Evolutionary conservation across 2,329 filamentous ascomycete genomes (phyloP).

Genomic region (Fusarium caatingaense): DNA sequence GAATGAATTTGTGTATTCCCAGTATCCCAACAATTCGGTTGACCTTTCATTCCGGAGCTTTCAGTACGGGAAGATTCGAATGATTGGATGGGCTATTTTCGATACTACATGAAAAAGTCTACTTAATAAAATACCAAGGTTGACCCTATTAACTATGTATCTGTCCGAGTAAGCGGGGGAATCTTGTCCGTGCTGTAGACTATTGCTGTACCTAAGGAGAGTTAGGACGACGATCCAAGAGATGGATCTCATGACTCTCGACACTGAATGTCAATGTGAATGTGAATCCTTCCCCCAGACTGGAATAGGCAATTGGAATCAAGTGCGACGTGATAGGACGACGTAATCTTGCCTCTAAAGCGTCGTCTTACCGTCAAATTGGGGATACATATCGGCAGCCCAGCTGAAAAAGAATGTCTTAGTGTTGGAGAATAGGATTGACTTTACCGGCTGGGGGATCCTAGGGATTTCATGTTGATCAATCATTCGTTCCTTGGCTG

Average conservation of each 20-base stretch:
- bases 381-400: not conserved
- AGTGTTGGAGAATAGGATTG: not conserved
- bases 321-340: conserved; percentile 28
- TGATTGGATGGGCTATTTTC: conserved; percentile 5
- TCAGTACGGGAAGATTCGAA: conserved; percentile 7
- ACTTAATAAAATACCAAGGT: conserved; percentile 1
- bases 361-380: not conserved
- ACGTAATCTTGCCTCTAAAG: conserved; percentile 14
- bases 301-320: conserved; percentile 27
- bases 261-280: not conserved
- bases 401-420: conserved; percentile 15
- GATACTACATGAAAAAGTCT: not conserved
- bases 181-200: not conserved
- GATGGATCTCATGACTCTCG: conserved; percentile 1
- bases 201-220: not conserved
- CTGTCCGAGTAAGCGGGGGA: not conserved
- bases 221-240: conserved; percentile 10
- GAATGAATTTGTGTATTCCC: conserved; percentile 21
- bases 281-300: conserved; percentile 3
- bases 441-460: not conserved
- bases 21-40: conserved; percentile 16
- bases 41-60: conserved; percentile 11
- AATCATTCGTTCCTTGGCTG: not conserved
- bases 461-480: not conserved
- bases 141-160: not conserved